These are phyloP conservation scores for Fusarium proliferatum DNA, from an alignment of 2,329 filamentous ascomycete genomes.

Conservation along the genomic window DNA sequence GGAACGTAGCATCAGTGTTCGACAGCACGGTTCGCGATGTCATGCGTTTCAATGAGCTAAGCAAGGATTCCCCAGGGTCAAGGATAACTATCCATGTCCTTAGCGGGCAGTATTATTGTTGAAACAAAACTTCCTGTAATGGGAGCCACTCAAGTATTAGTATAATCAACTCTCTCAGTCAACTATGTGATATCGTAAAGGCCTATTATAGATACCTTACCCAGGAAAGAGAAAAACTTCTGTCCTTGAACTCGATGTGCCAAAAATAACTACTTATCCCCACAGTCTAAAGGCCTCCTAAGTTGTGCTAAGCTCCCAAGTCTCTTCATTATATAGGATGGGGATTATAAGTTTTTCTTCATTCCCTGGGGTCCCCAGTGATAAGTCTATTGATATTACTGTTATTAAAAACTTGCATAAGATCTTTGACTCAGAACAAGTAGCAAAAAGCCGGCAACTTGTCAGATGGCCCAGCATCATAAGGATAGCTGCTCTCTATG, in stretches of 20 bases:
- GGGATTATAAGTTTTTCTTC: too few species aligned
- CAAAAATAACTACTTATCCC: neutral
- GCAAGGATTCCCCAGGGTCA: constrained; percentile 9
- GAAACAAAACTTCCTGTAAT: neutral
- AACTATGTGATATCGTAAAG: neutral
- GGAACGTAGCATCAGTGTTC: neutral
- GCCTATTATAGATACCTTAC: neutral
- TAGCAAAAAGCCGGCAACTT: neutral
- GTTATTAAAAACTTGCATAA: neutral
- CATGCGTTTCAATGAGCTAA: constrained; percentile 6
- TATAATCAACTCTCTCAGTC: neutral
- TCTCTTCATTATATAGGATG: neutral
- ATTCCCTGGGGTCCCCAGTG: neutral
- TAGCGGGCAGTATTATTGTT: neutral
- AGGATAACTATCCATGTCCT: constrained; percentile 1
- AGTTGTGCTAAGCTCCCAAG: neutral
- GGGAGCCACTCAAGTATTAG: neutral
- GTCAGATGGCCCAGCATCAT: neutral
- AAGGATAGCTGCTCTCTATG: neutral
- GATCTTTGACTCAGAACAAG: neutral
- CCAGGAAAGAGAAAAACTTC: neutral
- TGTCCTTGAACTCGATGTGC: neutral
- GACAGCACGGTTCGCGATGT: neutral
- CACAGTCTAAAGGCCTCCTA: neutral
- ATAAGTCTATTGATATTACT: too few species aligned